Evolutionary conservation across 2,329 filamentous ascomycete species (phyloP).

Genomic region (Chaetothyriales sp.): DNA sequence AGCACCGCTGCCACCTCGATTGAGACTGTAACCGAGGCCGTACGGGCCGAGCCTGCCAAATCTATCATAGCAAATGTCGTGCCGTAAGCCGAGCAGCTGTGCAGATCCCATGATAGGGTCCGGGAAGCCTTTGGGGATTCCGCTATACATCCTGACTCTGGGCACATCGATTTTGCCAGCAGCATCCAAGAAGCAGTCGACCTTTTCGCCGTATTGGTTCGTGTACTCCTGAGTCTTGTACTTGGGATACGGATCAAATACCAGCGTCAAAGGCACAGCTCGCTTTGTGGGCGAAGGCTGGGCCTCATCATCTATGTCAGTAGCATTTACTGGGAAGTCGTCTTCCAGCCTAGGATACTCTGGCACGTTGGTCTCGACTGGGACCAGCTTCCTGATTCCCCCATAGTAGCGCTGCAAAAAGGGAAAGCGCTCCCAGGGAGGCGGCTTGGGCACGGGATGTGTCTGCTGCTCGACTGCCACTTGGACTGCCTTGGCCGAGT

Average conservation of each 20-base stretch:
- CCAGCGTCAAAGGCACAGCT: slow-evolving; percentile 28
- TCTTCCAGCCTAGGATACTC: slow-evolving; percentile 60
- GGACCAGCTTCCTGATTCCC: slow-evolving; percentile 60
- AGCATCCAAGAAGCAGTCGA: slow-evolving; percentile 66
- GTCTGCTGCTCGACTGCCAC: slow-evolving; percentile 25
- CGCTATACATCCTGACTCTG: slow-evolving; percentile 57
- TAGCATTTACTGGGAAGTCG: slow-evolving; percentile 31
- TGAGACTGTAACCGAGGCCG: slow-evolving; percentile 69
- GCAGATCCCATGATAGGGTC: slow-evolving; percentile 79
- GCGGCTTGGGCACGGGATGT: slow-evolving; percentile 29
- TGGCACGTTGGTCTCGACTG: slow-evolving; percentile 52
- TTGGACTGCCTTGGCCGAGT: slow-evolving; percentile 50
- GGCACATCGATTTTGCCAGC: slow-evolving; percentile 54
- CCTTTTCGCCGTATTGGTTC: slow-evolving; percentile 43
- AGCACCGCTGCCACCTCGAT: slow-evolving; percentile 68
- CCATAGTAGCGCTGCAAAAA: slow-evolving; percentile 85
- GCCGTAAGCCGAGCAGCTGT: slow-evolving; percentile 59
- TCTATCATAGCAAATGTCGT: slow-evolving; percentile 86
- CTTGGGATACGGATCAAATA: slow-evolving; percentile 56
- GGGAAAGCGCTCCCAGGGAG: slow-evolving; percentile 73
- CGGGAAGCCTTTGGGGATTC: slow-evolving; percentile 72
- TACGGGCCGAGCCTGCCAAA: slow-evolving; percentile 82
- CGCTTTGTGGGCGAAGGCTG: slow-evolving; percentile 24
- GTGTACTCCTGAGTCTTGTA: slow-evolving; percentile 46
- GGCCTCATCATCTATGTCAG: slow-evolving; percentile 2